Base-by-base conservation (phyloP, 2,329 filamentous ascomycete genomes). In the Colletotrichum graminicola region DNA sequence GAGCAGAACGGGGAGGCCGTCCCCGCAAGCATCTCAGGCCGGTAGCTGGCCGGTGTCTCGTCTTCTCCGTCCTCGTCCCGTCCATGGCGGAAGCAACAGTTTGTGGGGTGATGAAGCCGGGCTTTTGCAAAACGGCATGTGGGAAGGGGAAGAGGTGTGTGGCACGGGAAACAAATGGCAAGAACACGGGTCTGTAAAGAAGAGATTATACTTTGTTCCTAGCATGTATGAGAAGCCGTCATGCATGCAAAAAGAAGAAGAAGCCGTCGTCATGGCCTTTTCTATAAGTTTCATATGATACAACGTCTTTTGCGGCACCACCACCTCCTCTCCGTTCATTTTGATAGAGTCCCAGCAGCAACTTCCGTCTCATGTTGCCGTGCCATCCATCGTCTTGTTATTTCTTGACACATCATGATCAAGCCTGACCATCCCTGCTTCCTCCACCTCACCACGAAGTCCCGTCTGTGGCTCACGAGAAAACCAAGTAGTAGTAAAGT, bases 201-300 rank as follows among this genome's bases (percentile, higher is more conserved):
- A 51, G 59, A 62, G 29, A 62, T 62, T 36, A 26, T 36, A 49
- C 32, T 26, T 49, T 49, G 36, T 51, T 62, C n/a, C 26, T 29
- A 29, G 5, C 49, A 60, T 60, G 43, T 39, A 60, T 60, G 41
- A 60, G 26, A 26, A 59, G 16, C 21, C 29, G 10, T 43, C n/a
- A n/a, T n/a, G n/a, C n/a, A n/a, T n/a, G n/a, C n/a, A n/a, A n/a
- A n/a, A n/a, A n/a, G n/a, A n/a, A n/a, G n/a, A n/a, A n/a, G n/a
- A n/a, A n/a, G n/a, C n/a, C n/a, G n/a, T n/a, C n/a, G n/a, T n/a
- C 39, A 1, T 34, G 18, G 8, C 21, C 39, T 45, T 49, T 51
- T 62, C 43, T 36, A 10, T 26, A 51, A 21, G 10, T 32, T 61
- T 62, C 43, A 23, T 62, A 62, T 62, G 7, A 51, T 62, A 62